These are phyloP conservation scores for Begonia peltatifolia DNA, from an alignment of 306 rosid genomes.

Conservation along the genomic window DNA sequence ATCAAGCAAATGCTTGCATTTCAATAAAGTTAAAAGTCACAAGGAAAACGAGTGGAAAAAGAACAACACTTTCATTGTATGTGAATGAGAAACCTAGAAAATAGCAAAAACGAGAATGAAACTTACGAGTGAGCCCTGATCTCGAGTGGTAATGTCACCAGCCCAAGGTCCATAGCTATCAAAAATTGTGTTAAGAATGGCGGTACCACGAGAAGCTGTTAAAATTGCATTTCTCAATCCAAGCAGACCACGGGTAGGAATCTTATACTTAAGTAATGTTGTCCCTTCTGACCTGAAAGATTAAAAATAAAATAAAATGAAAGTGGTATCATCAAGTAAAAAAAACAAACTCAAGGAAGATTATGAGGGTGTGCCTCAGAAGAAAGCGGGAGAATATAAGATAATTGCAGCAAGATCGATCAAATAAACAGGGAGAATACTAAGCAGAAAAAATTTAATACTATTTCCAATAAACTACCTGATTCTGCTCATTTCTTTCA, in stretches of 20 bases:
- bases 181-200: constrained; percentile 82
- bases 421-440: no score
- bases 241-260: constrained; percentile 96
- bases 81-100: neutral
- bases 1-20: no score
- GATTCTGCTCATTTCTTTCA: no score
- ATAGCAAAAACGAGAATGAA: neutral
- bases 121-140: constrained; percentile 89
- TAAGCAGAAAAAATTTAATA: no score
- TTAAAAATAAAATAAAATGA: constrained; percentile 1
- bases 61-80: no score
- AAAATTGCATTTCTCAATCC: constrained; percentile 90
- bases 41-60: neutral
- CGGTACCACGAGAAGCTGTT: constrained; percentile 97
- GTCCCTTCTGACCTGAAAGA: constrained; percentile 72
- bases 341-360: constrained; percentile 1
- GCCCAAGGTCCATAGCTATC: constrained; percentile 92
- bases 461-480: no score
- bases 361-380: no score
- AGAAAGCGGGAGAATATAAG: no score
- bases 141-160: constrained; percentile 86
- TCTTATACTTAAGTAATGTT: constrained; percentile 71
- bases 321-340: neutral
- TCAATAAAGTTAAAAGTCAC: no score
- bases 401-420: no score